Conservation (phyloP, 257 asterid genomes). For the Nicotiana otophora region DNA sequence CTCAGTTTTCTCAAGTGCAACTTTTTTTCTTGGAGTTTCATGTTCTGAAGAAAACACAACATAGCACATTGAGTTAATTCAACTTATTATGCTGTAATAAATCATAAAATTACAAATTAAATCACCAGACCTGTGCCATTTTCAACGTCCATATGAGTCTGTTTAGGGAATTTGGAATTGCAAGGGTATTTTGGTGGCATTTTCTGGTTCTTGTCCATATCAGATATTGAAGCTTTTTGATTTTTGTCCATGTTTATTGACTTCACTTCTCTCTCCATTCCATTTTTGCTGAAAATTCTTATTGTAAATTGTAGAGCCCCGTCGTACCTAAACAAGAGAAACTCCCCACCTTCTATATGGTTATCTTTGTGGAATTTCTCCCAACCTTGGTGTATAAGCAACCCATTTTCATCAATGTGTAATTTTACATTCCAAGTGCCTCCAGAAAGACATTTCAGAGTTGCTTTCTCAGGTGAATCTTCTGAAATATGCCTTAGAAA, state of each 20-base stretch:
- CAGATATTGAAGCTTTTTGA: background rate
- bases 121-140: background rate
- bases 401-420: background rate
- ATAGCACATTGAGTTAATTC: background rate
- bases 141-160: background rate
- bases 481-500: constrained; percentile 7
- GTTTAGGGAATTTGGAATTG: background rate
- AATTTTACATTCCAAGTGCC: constrained; percentile 1
- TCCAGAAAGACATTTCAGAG: background rate
- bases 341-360: background rate
- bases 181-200: background rate
- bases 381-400: constrained; percentile 4
- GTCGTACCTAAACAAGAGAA: background rate
- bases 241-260: background rate
- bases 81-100: background rate
- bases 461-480: background rate
- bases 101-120: background rate
- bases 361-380: background rate
- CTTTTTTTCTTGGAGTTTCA: background rate
- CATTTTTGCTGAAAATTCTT: background rate
- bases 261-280: background rate
- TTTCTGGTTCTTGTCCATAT: background rate
- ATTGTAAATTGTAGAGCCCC: background rate
- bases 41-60: background rate
- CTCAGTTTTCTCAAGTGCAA: background rate